phyloP scores from a whole-genome alignment of 75 land plant species.

The Isoetes taiwanensis region DNA sequence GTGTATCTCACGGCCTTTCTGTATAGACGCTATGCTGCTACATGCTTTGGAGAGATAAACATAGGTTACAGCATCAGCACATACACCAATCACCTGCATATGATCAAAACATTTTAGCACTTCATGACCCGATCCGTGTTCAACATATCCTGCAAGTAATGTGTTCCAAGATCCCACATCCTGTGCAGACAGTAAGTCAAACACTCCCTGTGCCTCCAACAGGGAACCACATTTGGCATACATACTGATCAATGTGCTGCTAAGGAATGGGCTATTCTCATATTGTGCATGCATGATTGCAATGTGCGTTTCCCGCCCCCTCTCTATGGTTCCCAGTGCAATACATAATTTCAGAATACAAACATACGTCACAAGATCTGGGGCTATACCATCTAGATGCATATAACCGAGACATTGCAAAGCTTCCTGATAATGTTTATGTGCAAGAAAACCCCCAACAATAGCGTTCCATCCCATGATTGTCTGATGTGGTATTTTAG shows the following conservation, averaged over 20 bases:
- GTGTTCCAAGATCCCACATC: conserved; percentile 13
- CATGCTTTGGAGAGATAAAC: neutral
- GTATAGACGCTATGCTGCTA: neutral
- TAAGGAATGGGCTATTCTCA: neutral
- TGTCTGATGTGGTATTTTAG: neutral
- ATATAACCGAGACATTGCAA: no score
- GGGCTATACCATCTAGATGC: no score
- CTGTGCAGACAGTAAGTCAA: conserved; percentile 3
- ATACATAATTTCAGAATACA: no score
- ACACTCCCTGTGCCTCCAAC: conserved; percentile 7
- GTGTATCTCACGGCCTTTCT: no score
- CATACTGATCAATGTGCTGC: neutral
- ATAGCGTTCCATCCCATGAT: conserved; percentile 26
- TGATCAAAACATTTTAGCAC: neutral
- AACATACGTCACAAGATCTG: no score
- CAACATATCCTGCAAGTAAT: conserved; percentile 12
- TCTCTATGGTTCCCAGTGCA: no score
- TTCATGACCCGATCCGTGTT: neutral
- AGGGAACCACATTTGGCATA: neutral
- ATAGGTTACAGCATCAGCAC: neutral
- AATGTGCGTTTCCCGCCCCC: no score
- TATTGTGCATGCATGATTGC: no score
- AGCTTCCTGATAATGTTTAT: no score
- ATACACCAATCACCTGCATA: neutral
- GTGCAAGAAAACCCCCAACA: conserved; percentile 18